Evolutionary conservation across 371 early-diverging fungal species (phyloP).

Genomic region (Mucor indicus): DNA sequence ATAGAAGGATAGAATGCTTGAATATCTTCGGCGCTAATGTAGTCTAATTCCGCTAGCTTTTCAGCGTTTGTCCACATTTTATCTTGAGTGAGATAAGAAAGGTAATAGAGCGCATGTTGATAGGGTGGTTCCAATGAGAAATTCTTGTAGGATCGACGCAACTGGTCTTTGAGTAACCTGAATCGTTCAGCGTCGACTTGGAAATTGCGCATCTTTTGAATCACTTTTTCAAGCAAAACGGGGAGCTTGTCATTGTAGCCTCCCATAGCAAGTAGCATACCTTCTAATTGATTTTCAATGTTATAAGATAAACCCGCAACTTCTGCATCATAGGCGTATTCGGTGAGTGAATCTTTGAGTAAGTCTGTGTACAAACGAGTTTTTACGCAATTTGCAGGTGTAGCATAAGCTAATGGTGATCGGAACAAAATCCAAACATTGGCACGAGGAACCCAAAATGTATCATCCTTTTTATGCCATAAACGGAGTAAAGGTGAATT

Average conservation of each 20-base stretch:
- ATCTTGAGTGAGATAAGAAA: slow-evolving; percentile 74
- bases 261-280: slow-evolving; percentile 64
- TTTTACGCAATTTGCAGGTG: slow-evolving; percentile 54
- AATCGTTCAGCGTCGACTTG: slow-evolving; percentile 69
- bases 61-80: slow-evolving; percentile 82
- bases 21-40: slow-evolving; percentile 71
- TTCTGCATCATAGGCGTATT: slow-evolving; percentile 86
- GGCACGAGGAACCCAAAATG: slow-evolving; percentile 81
- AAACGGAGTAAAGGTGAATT: slow-evolving; percentile 68
- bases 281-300: slow-evolving; percentile 66
- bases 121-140: slow-evolving; percentile 71
- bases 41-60: slow-evolving; percentile 57
- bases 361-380: slow-evolving; percentile 71
- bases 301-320: slow-evolving; percentile 79
- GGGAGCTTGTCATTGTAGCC: slow-evolving; percentile 88
- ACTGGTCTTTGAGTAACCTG: slow-evolving; percentile 67
- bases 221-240: slow-evolving; percentile 66
- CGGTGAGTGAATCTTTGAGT: slow-evolving; percentile 78
- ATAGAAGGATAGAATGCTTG: slow-evolving; percentile 69
- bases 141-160: slow-evolving; percentile 69
- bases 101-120: slow-evolving; percentile 76
- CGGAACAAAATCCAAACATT: slow-evolving; percentile 55
- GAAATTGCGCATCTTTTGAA: slow-evolving; percentile 65
- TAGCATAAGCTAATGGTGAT: slow-evolving; percentile 63
- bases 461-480: slow-evolving; percentile 95